Evolutionary conservation across 257 asterid species (phyloP), one percentile per base, ranked within the genome.

Genomic region (Penstemon barbatus): DNA sequence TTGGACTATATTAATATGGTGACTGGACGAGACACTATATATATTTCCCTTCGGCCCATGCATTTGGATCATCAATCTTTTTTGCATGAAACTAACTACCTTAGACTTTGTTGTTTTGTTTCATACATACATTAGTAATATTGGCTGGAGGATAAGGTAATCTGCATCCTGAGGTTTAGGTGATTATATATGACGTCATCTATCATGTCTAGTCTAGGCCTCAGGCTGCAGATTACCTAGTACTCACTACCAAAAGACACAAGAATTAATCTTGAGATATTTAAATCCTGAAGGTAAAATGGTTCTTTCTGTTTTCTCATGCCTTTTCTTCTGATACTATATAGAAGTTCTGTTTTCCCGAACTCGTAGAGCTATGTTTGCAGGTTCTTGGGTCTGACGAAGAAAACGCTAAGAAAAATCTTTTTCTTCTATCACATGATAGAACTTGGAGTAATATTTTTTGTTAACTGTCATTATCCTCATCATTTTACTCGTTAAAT

Each of bases 101-200:
- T 42, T 13, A 5, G n/a, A 5, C 7, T 13, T 65, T 6, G 18
- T 43, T 43, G 15, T 68, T 33, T 50, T 62, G 48, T 43, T 58
- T 52, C 10, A 13, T 18, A 13, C 45, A 51, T 12, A 13, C 45
- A 51, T 12, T 44, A 53, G 8, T 51, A 52, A 70, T 66, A 69
- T 64, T 74, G 83, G 77, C 80, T 71, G 69, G 65, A 71, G 81
- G 82, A 74, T 71, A 51, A 61, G 92, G 73, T 87, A 85, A 87
- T 85, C 90, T 85, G 95, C 91, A 87, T 85, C 95, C 91, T 87
- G 95, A 87, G 92, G 87, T 85, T 77, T 83, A 71, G 81, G 83
- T 50, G 77, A 57, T 67, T 59, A 39, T 58, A 42, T 45, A 0
- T 63, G n/a, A 13, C 15, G 1, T 6, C 48, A 56, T 48, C 5